A percentile compares a stretch with the other conserved stretches of the same genome.
Evolutionary conservation across 164 flowering plant genomes (phyloP).

Genomic region (Kingdonia uniflora): DNA sequence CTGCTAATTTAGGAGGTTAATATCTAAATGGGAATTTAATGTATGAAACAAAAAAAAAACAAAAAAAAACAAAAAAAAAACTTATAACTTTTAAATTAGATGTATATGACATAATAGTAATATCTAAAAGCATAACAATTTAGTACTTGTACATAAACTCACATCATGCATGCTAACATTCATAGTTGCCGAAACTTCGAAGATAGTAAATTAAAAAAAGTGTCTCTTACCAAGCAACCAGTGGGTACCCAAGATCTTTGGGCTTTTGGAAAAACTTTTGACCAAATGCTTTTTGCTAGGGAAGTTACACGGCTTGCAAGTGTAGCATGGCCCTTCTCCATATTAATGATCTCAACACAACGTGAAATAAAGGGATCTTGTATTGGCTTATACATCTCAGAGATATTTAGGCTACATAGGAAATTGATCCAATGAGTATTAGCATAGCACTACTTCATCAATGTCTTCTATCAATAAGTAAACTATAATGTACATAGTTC

Average conservation of each 20-base stretch:
- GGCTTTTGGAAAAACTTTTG: slow-evolving; percentile 72
- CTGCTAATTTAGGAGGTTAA: too few relatives aligned
- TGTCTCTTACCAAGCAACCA: slow-evolving; percentile 70
- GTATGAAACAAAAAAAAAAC: too few relatives aligned
- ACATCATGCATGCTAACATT: too few relatives aligned
- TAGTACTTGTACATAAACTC: too few relatives aligned
- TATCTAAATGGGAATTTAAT: too few relatives aligned
- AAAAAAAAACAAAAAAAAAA: too few relatives aligned
- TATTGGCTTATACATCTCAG: slow-evolving; percentile 70
- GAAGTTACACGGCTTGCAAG: slow-evolving; percentile 21
- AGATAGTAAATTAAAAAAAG: slow-evolving; percentile 2
- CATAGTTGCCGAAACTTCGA: not conserved
- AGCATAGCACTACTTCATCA: not conserved
- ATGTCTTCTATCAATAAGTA: not conserved
- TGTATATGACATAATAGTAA: too few relatives aligned
- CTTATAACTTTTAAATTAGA: too few relatives aligned
- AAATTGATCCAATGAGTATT: not conserved
- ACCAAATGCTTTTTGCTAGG: slow-evolving; percentile 46
- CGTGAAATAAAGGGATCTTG: slow-evolving; percentile 59
- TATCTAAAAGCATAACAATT: too few relatives aligned
- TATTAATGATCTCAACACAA: slow-evolving; percentile 57
- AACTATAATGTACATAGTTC: not conserved
- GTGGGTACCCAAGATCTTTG: slow-evolving; percentile 93
- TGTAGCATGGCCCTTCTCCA: slow-evolving; percentile 24
- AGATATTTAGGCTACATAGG: slow-evolving; percentile 11